phyloP scores from a whole-genome alignment of 2,329 filamentous ascomycete species.

The Trichoderma hamatum region DNA sequence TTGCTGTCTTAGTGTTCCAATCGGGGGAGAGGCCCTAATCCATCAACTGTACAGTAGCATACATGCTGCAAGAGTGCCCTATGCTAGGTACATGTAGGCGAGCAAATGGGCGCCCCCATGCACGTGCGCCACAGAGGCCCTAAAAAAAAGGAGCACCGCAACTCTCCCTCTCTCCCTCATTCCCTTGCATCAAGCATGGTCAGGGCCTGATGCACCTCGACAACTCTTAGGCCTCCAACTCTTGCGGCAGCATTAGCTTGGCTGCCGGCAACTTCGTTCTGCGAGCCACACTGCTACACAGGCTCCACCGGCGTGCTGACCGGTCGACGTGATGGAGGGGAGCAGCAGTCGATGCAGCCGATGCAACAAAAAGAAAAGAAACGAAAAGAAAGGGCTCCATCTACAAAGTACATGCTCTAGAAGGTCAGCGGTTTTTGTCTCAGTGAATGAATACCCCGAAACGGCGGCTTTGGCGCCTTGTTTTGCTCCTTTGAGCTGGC shows the following conservation, averaged over 20 bases:
- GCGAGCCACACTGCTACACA: neutral
- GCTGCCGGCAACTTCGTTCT: neutral
- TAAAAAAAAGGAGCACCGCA: neutral
- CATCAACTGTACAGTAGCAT: neutral
- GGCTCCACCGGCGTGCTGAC: slow-evolving; percentile 13
- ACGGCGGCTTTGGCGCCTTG: neutral
- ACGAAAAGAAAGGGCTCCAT: neutral
- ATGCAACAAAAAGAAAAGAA: neutral
- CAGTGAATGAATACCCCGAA: neutral
- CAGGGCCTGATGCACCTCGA: slow-evolving; percentile 10
- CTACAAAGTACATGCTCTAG: neutral
- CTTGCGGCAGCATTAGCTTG: neutral
- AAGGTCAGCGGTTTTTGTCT: neutral
- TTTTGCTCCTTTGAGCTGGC: neutral
- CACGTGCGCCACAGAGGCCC: neutral
- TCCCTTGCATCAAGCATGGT: neutral
- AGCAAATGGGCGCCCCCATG: neutral
- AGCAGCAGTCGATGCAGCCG: neutral
- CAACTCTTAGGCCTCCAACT: slow-evolving; percentile 6
- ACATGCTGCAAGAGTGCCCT: neutral
- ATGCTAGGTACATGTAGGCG: neutral
- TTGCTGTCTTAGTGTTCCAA: neutral
- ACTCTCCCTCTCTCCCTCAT: neutral
- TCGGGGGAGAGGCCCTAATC: neutral
- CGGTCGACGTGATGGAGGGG: slow-evolving; percentile 4